Base-by-base conservation (phyloP, 2,329 filamentous ascomycete genomes). In the Hypoxylon sp. region DNA sequence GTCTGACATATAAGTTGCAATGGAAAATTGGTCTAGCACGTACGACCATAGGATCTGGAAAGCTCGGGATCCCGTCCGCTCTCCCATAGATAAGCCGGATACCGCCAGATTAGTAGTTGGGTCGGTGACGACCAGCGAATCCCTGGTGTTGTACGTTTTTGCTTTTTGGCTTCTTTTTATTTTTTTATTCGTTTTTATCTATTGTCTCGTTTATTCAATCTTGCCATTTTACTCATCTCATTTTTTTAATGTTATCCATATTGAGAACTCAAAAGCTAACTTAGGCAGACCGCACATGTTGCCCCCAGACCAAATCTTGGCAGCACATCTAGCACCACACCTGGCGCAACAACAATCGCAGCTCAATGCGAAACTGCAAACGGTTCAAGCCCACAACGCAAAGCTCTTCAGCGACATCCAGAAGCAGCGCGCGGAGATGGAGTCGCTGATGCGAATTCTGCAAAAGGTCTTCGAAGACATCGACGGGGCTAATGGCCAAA, bases 281-380 rank as follows among this genome's bases (percentile, higher is more conserved):
- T 9, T 13, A 6, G 2, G 2, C 57, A 78, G 84, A 28, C 87
- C 87, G 1, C 87, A 91, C 72, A 81, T 85, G 30, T 82, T 89
- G 1, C 85, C 87, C 0, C 82, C 88, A 0, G 75, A 80, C 2
- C 77, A 81, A 2, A 80, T 90, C 41, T 79, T 89, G 21, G 77
- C 81, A 14, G 87, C 87, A 1, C 88, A 90, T 76, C 79, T 89
- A 23, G 76, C 80, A 5, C 85, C 87, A 0, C 81, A 86, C 56
- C 82, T 89, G 3, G 80, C 81, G 2, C 78, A 82, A 14, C 86
- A 89, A 74, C 84, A 85, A 60, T 83, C 83, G 2, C 84, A 85
- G 71, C 83, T 90, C 67, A 87, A 87, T 74, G 86, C 86, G 7
- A 81, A 80, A 50, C 79, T 90, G 34, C 85, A 87, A 73, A 87